These are phyloP conservation scores for Pleurotus cornucopiae DNA, from an alignment of 768 basidiomycete genomes.

Conservation along the genomic window DNA sequence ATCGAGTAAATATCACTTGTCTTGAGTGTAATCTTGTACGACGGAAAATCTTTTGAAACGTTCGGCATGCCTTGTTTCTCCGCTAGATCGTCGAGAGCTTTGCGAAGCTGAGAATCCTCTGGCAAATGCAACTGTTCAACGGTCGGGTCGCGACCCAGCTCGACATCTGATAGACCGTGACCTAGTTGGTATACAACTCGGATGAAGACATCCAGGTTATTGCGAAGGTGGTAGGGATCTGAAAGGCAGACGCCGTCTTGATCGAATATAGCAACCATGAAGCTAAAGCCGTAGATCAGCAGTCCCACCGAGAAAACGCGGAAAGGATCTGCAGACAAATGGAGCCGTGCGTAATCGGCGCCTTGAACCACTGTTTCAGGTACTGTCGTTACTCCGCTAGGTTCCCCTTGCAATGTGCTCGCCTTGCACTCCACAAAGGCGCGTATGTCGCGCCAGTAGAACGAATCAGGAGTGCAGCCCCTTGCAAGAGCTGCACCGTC, in stretches of 20 bases:
- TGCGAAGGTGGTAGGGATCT: conserved; percentile 18
- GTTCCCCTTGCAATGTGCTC: too few species aligned
- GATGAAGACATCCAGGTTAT: conserved; percentile 18
- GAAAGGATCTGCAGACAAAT: conserved; percentile 23
- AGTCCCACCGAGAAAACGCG: conserved; percentile 23
- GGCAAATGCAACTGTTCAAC: too few species aligned
- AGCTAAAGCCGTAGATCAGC: conserved; percentile 23
- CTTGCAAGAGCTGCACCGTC: too few species aligned
- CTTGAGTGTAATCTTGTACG: background rate
- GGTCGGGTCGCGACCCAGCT: too few species aligned
- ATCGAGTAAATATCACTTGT: background rate
- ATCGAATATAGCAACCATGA: conserved; percentile 27
- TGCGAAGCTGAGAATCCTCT: too few species aligned
- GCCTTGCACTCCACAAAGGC: too few species aligned
- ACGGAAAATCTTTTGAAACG: too few species aligned
- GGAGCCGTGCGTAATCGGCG: conserved; percentile 24
- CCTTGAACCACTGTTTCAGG: conserved; percentile 14
- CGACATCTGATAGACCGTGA: conserved; percentile 9
- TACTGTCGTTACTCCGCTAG: background rate
- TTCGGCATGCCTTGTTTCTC: too few species aligned
- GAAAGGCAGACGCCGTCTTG: conserved; percentile 23
- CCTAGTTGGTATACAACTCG: conserved; percentile 19
- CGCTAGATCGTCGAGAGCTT: too few species aligned
- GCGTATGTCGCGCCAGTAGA: too few species aligned
- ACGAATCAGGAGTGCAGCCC: too few species aligned